Base-by-base conservation (phyloP, 331 rosid genomes). In the Stylosanthes scabra region DNA sequence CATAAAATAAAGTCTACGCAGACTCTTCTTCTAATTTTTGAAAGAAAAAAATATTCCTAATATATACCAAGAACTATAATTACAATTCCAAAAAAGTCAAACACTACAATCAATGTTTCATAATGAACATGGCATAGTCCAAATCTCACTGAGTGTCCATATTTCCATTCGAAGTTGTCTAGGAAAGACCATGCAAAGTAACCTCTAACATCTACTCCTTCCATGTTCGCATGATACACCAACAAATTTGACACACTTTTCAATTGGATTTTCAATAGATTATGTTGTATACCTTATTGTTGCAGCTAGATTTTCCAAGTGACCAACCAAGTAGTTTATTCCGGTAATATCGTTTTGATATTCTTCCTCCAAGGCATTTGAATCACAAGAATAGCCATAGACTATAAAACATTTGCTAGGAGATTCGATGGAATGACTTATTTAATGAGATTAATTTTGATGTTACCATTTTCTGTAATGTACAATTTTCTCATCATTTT, bases 151-250 rank as follows among this genome's bases (percentile, higher is more conserved):
- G 81, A 27, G 45, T 65, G 82, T 40, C 96, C 92, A 72, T 3
- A 25, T 9, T 0, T 2, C 96, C 96, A 89, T 70, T 85, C 87
- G 11, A 89, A 89, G 68, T 89, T 79, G 84, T 89, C 91, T 0
- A 86, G 91, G 84, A 89, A 83, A 1, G 91, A 83, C 95, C 91
- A 85, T 4, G 46, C 83, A 59, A 89, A 83, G 72, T 89, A 89
- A 51, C 92, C 92, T 66, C 89, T 83, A 54, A 87, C 96, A 56
- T 89, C 87, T 80, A 89, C 90, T 66, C 90, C 96, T 77, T 80
- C 83, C 66, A 92, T 87, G 75, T 44, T 61, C 80, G 68, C 45
- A 14, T 61, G 15, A 72, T 31, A 31, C 37, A 31, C 37, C 37
- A 31, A 31, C 37, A 31, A 31, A 31, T 31, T 3, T 5, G n/a